Evolutionary conservation across 768 basidiomycete species (phyloP), one percentile per base, ranked within the genome.

Genomic region (Mycena rosella): DNA sequence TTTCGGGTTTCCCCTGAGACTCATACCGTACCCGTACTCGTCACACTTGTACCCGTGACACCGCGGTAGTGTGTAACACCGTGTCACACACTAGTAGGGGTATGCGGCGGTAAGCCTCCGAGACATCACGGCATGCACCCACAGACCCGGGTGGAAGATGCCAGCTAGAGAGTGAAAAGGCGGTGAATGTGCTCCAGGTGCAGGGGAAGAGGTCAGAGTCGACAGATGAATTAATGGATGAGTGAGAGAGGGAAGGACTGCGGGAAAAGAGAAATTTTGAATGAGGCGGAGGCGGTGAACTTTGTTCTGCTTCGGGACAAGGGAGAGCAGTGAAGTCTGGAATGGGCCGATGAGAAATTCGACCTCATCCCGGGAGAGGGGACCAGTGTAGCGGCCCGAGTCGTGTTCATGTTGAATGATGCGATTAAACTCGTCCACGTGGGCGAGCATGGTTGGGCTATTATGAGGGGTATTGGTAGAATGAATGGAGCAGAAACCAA

Each of bases 151-250:
- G 77, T 1, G 78, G 78, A 0, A 78, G 73, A 0, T 60, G 42
- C 14, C 48, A 68, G 20, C 73, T 30, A 1, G 72, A 58, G 0
- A 72, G 60, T 0, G 54, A 52, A 17, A 65, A 53, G 1, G 51
- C 51, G 4, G 27, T 59, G 54, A 83, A 79, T 0, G 79, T 78
- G 1, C 78, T 79, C 80, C 80, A 83, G 0, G 77, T 79, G 53
- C 74, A 77, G 0, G 81, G 80, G 30, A 74, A 82, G 11, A 70
- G 6, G n/a, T 75, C 61, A 0, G 79, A 54, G n/a, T 75, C 32
- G 0, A 79, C 70, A 1, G 22, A 15, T 0, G 60, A 69, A 22
- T 80, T 79, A 15, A 80, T 70, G 0, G 77, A 78, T 0, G 42
- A 40, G n/a, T 60, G 68, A 4, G 27, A 5, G 1, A 14, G 24